These are phyloP conservation scores for Populus pruinosa DNA, from an alignment of 345 rosid species.

Conservation along the genomic window DNA sequence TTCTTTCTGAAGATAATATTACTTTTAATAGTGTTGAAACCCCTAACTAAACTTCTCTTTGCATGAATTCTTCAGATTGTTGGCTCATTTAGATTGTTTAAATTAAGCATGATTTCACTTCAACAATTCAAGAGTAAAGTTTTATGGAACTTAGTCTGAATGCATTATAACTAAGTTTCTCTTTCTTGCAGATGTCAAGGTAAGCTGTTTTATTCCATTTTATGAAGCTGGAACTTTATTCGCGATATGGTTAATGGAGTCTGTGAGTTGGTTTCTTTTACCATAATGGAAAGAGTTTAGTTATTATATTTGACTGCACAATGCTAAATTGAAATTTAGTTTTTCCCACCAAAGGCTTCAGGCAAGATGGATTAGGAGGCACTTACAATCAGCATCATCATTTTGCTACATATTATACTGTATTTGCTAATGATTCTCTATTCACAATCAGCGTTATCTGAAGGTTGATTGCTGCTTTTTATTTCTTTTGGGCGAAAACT, in stretches of 20 bases:
- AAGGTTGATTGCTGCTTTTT: too few relatives aligned
- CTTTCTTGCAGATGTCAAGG: conserved; percentile 90
- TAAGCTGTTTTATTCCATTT: conserved; percentile 43
- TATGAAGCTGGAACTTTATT: conserved; percentile 19
- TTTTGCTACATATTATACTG: too few relatives aligned
- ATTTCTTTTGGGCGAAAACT: too few relatives aligned
- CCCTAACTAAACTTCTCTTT: background rate
- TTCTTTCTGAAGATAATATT: background rate
- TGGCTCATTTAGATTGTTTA: background rate
- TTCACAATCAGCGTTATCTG: too few relatives aligned
- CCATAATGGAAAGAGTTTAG: too few relatives aligned
- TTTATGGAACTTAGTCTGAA: background rate
- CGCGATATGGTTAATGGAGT: conserved; percentile 18
- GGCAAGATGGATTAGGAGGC: too few relatives aligned
- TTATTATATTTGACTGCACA: too few relatives aligned
- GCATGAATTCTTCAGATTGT: background rate
- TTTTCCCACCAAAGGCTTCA: too few relatives aligned
- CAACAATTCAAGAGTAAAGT: background rate
- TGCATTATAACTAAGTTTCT: conserved; percentile 7
- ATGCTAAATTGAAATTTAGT: too few relatives aligned
- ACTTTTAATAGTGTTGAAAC: background rate
- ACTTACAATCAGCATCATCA: too few relatives aligned
- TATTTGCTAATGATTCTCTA: too few relatives aligned
- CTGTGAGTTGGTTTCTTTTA: too few relatives aligned
- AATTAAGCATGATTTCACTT: background rate